phyloP scores from a whole-genome alignment of 139 green algal species.

The Tetratostichococcus sp. region DNA sequence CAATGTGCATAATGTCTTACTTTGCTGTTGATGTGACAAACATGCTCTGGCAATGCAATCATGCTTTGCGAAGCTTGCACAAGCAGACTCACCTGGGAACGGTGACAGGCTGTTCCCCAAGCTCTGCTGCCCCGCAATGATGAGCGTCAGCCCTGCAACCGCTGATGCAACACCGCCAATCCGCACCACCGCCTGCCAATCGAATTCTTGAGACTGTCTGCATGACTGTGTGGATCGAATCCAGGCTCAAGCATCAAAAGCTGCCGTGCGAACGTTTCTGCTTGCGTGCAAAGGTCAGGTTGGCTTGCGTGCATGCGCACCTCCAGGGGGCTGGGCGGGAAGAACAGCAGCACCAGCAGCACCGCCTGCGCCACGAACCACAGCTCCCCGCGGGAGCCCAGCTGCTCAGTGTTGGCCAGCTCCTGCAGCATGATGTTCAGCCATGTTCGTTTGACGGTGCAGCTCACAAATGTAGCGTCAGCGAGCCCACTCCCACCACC shows the following conservation, averaged over 20 bases:
- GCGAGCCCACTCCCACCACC: too few relatives aligned
- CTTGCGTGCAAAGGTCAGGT: too few relatives aligned
- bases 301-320: background rate
- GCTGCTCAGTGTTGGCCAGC: background rate
- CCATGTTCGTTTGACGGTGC: too few relatives aligned
- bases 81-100: background rate
- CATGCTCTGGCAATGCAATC: background rate
- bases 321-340: background rate
- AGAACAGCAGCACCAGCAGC: background rate
- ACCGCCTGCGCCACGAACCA: background rate
- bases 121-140: background rate
- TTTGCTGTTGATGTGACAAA: background rate
- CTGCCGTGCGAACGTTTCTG: too few relatives aligned
- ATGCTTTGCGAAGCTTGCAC: background rate
- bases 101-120: background rate
- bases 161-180: background rate
- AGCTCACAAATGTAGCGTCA: too few relatives aligned
- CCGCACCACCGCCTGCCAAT: background rate
- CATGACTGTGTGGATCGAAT: too few relatives aligned
- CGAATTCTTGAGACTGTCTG: too few relatives aligned
- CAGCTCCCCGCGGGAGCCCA: background rate
- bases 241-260: too few relatives aligned
- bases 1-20: background rate
- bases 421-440: background rate
- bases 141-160: background rate